Percentiles rank a stretch among this genome's conserved stretches.
Evolutionary conservation across 2,329 filamentous ascomycete genomes (phyloP).

Genomic region (Chaetomiaceae sp.): DNA sequence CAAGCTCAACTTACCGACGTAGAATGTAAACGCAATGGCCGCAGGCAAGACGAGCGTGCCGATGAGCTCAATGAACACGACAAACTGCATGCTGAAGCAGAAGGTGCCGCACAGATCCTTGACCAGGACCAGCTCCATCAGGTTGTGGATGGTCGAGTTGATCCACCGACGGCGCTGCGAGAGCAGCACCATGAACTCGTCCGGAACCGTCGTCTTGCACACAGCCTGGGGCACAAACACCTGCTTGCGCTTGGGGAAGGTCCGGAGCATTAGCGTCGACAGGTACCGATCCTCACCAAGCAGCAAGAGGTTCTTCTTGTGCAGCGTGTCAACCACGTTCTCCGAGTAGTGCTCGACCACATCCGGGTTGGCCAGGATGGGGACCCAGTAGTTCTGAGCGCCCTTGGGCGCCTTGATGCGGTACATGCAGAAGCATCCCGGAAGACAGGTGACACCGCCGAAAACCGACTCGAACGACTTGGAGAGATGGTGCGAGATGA

Average conservation of each 20-base stretch:
- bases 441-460: constrained; percentile 96
- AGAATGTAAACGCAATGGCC: constrained; percentile 94
- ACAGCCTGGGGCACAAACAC: constrained; percentile 98
- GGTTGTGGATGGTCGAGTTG: constrained; percentile 97
- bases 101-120: constrained; percentile 96
- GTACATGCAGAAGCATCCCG: constrained; percentile 99
- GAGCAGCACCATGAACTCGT: constrained; percentile 84
- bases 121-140: constrained; percentile 95
- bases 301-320: constrained; percentile 93
- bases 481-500: constrained; percentile 94
- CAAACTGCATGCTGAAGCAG: constrained; percentile 99
- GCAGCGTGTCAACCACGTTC: constrained; percentile 95
- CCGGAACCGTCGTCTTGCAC: constrained; percentile 96
- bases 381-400: constrained; percentile 98
- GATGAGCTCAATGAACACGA: constrained; percentile 91
- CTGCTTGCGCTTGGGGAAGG: constrained; percentile 98
- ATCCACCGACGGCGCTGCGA: constrained; percentile 98
- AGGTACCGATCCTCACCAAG: constrained; percentile 93
- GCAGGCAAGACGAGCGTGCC: constrained; percentile 93
- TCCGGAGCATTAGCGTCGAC: constrained; percentile 95
- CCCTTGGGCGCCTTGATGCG: constrained; percentile 98
- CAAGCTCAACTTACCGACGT: constrained; percentile 66
- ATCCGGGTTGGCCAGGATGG: constrained; percentile 95
- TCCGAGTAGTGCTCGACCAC: constrained; percentile 99
- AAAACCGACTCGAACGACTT: constrained; percentile 99